Percentiles rank a stretch among this genome's conserved stretches.
Conservation (phyloP, 106 monocot species). For the Ottelia alismoides region DNA sequence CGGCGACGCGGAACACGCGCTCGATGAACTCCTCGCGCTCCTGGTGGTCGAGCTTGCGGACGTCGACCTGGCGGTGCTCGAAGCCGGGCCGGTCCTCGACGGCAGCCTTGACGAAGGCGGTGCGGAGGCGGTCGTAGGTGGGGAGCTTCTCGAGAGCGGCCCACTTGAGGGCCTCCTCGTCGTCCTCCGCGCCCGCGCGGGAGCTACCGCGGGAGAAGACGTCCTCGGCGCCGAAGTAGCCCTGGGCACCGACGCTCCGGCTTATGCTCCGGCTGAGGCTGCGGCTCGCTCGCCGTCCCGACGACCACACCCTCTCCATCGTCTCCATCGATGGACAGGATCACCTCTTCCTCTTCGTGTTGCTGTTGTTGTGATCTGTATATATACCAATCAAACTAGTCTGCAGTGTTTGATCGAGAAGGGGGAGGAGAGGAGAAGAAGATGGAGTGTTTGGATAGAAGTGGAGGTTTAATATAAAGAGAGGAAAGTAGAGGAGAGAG, state of each 20-base stretch:
- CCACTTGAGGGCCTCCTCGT: constrained; percentile 24
- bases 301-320: constrained; percentile 40
- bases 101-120: constrained; percentile 10
- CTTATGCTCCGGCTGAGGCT: constrained; percentile 15
- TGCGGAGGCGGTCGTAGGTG: constrained; percentile 21
- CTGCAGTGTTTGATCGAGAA: too few relatives aligned
- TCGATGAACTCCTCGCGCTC: constrained; percentile 60
- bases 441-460: too few relatives aligned
- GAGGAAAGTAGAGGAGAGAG: too few relatives aligned
- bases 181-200: constrained; percentile 10
- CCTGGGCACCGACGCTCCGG: too few relatives aligned
- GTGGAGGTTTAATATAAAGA: too few relatives aligned
- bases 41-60: constrained; percentile 13
- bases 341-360: background rate
- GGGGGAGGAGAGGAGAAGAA: too few relatives aligned
- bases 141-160: constrained; percentile 31
- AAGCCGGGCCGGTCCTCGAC: too few relatives aligned
- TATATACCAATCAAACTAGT: too few relatives aligned
- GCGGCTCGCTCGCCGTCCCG: constrained; percentile 13
- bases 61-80: background rate
- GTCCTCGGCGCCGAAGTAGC: constrained; percentile 5
- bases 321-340: constrained; percentile 30
- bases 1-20: constrained; percentile 40
- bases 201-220: constrained; percentile 3
- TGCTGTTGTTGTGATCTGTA: too few relatives aligned